Percentiles rank a stretch among this genome's conserved stretches.
Conservation (phyloP, 768 basidiomycete genomes). For the Ephemerocybe angulata region DNA sequence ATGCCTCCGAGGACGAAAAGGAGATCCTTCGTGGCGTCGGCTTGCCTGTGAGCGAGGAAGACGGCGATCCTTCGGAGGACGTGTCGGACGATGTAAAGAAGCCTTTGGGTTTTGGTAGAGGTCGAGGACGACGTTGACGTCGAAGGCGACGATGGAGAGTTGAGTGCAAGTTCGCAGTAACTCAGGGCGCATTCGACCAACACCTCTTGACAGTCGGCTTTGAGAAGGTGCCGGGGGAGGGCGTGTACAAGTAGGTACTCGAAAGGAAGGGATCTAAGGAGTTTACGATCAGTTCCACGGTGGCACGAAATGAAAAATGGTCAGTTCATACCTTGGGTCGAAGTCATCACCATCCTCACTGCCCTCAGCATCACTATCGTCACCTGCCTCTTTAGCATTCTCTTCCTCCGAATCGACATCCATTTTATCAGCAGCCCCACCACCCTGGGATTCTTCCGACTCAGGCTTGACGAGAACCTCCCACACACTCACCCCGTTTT, state of each 20-base stretch:
- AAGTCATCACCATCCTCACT: background rate
- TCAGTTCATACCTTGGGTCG: background rate
- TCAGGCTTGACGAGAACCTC: background rate
- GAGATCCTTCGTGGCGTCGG: background rate
- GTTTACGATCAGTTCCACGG: background rate
- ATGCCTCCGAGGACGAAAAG: background rate
- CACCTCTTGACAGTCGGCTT: background rate
- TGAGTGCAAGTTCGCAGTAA: background rate
- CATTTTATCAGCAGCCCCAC: background rate
- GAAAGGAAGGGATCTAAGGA: constrained; percentile 1
- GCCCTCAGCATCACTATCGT: background rate
- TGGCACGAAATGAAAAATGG: background rate
- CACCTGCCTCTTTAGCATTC: background rate
- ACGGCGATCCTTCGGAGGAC: background rate
- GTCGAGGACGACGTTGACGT: background rate
- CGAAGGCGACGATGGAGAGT: background rate
- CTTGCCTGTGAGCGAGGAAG: background rate
- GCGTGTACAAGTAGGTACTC: constrained; percentile 8
- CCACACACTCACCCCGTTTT: constrained; percentile 1
- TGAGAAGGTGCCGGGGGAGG: background rate
- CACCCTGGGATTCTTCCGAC: background rate
- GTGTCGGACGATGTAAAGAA: background rate
- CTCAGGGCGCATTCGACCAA: background rate
- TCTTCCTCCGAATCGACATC: background rate
- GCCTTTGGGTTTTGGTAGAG: background rate